Conservation (phyloP, 805 yeast genomes). For the Deakozyma indianensis region DNA sequence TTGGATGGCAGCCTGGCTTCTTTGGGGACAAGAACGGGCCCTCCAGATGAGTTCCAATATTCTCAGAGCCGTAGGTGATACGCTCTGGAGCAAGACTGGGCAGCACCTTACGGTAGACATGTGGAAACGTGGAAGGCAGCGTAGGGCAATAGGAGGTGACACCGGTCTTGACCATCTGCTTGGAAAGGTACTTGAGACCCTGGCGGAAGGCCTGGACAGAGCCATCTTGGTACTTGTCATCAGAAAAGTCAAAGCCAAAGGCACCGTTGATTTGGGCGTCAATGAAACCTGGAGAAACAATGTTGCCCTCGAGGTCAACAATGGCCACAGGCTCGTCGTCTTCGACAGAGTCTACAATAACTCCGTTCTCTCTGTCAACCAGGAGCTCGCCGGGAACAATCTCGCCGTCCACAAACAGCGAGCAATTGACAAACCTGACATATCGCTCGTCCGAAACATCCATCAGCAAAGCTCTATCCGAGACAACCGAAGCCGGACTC, state of each 20-base stretch:
- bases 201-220: conserved; percentile 10
- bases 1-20: conserved; percentile 40
- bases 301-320: conserved; percentile 32
- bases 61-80: conserved; percentile 14
- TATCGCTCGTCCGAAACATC: not conserved
- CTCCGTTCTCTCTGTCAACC: conserved; percentile 29
- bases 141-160: conserved; percentile 45
- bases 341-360: conserved; percentile 22
- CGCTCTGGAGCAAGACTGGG: conserved; percentile 28
- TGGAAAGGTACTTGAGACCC: conserved; percentile 9
- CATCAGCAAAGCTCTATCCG: conserved; percentile 13
- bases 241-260: conserved; percentile 39
- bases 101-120: conserved; percentile 33
- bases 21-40: conserved; percentile 40
- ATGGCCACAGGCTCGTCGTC: conserved; percentile 10
- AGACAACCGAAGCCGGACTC: conserved; percentile 30
- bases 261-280: conserved; percentile 47
- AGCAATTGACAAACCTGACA: not conserved
- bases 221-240: conserved; percentile 21
- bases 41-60: conserved; percentile 43
- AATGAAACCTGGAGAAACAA: conserved; percentile 40
- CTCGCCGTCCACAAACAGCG: conserved; percentile 7
- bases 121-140: conserved; percentile 35
- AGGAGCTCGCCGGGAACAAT: conserved; percentile 25
- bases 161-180: conserved; percentile 31